A percentile compares a stretch with the other conserved stretches of the same genome.
phyloP scores from a whole-genome alignment of 768 basidiomycete species.

The Trametes gibbosa region DNA sequence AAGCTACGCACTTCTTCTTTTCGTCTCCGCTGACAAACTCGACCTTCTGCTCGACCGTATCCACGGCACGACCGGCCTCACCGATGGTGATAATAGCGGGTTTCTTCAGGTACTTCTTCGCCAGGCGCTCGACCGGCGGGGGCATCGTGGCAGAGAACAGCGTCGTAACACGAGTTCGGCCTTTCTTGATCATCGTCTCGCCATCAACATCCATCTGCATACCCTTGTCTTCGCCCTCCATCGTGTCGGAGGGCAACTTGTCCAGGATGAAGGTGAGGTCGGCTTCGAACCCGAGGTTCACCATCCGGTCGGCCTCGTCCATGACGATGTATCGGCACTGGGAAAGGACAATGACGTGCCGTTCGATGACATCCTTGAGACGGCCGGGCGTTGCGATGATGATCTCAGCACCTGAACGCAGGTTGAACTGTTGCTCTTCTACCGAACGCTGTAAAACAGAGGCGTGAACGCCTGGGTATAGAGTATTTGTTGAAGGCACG shows the following conservation, averaged over 20 bases:
- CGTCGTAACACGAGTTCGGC: conserved; percentile 88
- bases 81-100: conserved; percentile 98
- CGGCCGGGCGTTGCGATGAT: conserved; percentile 99
- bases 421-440: conserved; percentile 96
- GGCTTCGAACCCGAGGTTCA: conserved; percentile 93
- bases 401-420: conserved; percentile 98
- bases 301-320: conserved; percentile 99
- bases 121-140: conserved; percentile 90
- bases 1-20: conserved; percentile 81
- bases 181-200: conserved; percentile 62
- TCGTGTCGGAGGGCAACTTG: conserved; percentile 80
- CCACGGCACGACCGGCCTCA: conserved; percentile 96
- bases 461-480: conserved; percentile 14
- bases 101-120: conserved; percentile 88
- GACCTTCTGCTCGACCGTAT: conserved; percentile 94
- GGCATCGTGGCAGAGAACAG: conserved; percentile 99
- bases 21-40: conserved; percentile 93
- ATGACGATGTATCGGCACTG: conserved; percentile 99
- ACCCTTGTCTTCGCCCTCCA: conserved; percentile 80
- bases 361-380: conserved; percentile 95
- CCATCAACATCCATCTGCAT: conserved; percentile 80
- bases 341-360: conserved; percentile 90
- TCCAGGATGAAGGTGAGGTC: conserved; percentile 95
- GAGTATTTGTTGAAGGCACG: conserved; percentile 28
- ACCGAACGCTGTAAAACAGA: conserved; percentile 63